Evolutionary conservation across 2,329 filamentous ascomycete species (phyloP).

Genomic region (Cadophora malorum): DNA sequence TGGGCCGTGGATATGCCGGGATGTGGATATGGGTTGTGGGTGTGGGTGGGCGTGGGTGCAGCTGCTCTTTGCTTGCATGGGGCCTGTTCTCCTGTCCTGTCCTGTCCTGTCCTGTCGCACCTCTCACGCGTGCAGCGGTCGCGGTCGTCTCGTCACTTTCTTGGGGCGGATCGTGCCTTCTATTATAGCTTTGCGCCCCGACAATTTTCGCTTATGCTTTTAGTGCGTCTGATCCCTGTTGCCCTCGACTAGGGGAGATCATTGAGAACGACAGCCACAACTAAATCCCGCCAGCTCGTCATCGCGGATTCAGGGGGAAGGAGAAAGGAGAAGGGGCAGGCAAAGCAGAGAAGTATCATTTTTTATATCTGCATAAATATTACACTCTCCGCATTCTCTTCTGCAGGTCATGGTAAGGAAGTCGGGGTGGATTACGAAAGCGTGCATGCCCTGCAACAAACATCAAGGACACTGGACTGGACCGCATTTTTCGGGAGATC

Average conservation of each 20-base stretch:
- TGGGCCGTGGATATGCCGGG: slow-evolving; percentile 8
- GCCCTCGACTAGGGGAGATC: slow-evolving; percentile 26
- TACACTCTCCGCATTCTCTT: not conserved
- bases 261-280: slow-evolving; percentile 18
- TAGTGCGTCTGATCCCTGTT: slow-evolving; percentile 22
- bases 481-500: slow-evolving; percentile 25
- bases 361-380: not conserved
- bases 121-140: slow-evolving; percentile 4
- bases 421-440: slow-evolving; percentile 13
- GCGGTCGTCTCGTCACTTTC: slow-evolving; percentile 2
- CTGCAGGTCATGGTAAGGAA: not conserved
- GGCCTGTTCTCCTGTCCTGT: not conserved
- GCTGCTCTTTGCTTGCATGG: not conserved
- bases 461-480: slow-evolving; percentile 14
- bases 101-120: slow-evolving; percentile 1
- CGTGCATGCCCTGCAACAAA: slow-evolving; percentile 17
- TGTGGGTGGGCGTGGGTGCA: not conserved
- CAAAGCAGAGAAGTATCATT: not conserved
- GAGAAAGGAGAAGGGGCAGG: not conserved
- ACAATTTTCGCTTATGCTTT: slow-evolving; percentile 14
- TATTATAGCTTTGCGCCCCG: slow-evolving; percentile 21
- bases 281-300: slow-evolving; percentile 11
- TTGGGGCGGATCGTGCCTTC: slow-evolving; percentile 21
- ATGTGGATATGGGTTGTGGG: not conserved
- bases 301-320: slow-evolving; percentile 4